A percentile compares a stretch with the other conserved stretches of the same genome.
Conservation (phyloP, 192 early-diverging fungal species). For the Martensiomyces pterosporus region DNA sequence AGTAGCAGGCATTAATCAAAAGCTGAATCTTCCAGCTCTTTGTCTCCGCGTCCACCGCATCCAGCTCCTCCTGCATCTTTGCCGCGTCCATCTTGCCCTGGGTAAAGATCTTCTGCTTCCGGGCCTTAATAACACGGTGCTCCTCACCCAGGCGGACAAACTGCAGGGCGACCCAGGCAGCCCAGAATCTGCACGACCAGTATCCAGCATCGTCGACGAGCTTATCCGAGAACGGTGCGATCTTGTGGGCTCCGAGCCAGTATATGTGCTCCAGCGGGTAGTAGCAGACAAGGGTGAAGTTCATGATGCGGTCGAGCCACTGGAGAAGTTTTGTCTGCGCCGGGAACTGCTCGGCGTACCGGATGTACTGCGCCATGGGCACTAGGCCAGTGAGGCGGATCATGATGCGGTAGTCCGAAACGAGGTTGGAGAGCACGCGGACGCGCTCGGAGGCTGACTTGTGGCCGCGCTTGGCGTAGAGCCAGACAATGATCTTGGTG, state of each 20-base stretch:
- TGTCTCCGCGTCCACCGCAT: constrained; percentile 52
- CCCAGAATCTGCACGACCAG: constrained; percentile 98
- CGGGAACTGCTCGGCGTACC: constrained; percentile 70
- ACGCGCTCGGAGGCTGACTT: constrained; percentile 67
- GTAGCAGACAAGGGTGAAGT: constrained; percentile 78
- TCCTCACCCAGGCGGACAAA: constrained; percentile 76
- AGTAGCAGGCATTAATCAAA: constrained; percentile 88
- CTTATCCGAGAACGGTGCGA: constrained; percentile 70
- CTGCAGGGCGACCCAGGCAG: constrained; percentile 84
- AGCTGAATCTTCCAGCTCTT: constrained; percentile 66
- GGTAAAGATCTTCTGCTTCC: constrained; percentile 45
- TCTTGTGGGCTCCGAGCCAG: constrained; percentile 85
- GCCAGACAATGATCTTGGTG: constrained; percentile 87
- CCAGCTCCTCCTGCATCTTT: constrained; percentile 64
- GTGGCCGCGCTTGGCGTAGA: constrained; percentile 55
- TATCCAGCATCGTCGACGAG: constrained; percentile 75
- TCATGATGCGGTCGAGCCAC: constrained; percentile 80
- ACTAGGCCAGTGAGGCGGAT: constrained; percentile 81
- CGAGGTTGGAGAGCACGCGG: constrained; percentile 75
- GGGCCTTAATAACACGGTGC: constrained; percentile 54
- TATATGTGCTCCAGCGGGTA: constrained; percentile 96
- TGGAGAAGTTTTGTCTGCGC: constrained; percentile 60
- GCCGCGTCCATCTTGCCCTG: constrained; percentile 61
- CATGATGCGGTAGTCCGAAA: constrained; percentile 88
- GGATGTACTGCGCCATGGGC: constrained; percentile 84